Conservation (phyloP, 164 flowering plant species). For the Paratinospora sagittata region DNA sequence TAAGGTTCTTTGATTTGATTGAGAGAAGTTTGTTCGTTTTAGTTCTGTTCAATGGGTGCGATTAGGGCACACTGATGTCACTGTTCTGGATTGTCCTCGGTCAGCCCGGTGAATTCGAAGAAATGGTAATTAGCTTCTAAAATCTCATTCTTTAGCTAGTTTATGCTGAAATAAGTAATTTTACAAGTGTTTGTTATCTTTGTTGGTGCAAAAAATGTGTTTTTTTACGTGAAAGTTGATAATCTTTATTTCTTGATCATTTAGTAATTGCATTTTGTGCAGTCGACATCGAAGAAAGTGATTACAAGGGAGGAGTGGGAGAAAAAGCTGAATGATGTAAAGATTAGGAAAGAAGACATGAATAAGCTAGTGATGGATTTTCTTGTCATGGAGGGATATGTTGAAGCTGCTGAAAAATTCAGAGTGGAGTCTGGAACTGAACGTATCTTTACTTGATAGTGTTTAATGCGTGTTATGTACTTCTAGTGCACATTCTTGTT, state of each 20-base stretch:
- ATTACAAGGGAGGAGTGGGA: slow-evolving; percentile 91
- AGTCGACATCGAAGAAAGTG: slow-evolving; percentile 74
- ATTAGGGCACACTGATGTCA: slow-evolving; percentile 40
- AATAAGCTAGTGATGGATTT: slow-evolving; percentile 93
- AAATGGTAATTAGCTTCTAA: slow-evolving; percentile 41
- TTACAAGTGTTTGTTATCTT: not conserved
- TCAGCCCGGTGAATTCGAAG: slow-evolving; percentile 40
- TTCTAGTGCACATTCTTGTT: too few relatives aligned
- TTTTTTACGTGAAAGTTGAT: not conserved
- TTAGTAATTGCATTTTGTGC: slow-evolving; percentile 4
- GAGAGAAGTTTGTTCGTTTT: slow-evolving; percentile 1
- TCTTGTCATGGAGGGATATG: slow-evolving; percentile 93
- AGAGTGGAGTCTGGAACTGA: slow-evolving; percentile 79
- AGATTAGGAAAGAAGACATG: slow-evolving; percentile 86
- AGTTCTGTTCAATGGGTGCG: slow-evolving; percentile 23
- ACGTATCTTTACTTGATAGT: slow-evolving; percentile 51
- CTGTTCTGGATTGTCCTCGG: slow-evolving; percentile 39
- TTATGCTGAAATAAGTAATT: not conserved
- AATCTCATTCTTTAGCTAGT: not conserved
- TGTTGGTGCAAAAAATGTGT: not conserved
- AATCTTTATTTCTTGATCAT: too few relatives aligned
- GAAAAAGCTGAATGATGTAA: slow-evolving; percentile 68
- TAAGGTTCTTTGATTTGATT: not conserved
- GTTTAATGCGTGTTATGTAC: too few relatives aligned
- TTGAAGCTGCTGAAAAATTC: slow-evolving; percentile 77